Evolutionary conservation across 768 basidiomycete genomes (phyloP), one percentile per base, ranked within the genome.

Genomic region (Calocybe gangraenosa): DNA sequence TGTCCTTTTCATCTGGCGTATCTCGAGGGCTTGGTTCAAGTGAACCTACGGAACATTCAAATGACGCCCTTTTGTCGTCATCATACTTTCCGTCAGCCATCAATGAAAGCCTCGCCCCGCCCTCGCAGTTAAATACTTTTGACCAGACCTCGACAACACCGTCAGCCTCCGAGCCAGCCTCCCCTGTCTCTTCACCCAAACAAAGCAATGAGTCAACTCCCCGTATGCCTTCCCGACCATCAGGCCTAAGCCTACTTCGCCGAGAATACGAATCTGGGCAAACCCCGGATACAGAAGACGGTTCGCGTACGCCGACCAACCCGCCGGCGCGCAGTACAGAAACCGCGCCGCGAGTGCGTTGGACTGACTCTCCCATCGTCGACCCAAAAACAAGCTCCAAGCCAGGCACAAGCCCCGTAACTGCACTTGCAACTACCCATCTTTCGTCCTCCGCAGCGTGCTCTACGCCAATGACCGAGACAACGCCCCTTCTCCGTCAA

Each of bases 221-320:
- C 45, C 49, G 45, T 31, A 42, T 20, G 17, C 39, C 52, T 17
- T 51, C 52, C 23, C 55, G 62, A 44, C 67, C 63, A 2, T 73
- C 73, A 3, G 71, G 71, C 2, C 54, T 73, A 13, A 64, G 67
- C 2, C 61, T 71, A 11, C 59, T 70, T 25, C 65, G 67, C 19
- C 62, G 53, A 32, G 50, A 51, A 36, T 46, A 48, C 25, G 50
- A 55, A 32, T 23, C 39, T 15, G 35, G 28, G 13, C 19, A 37
- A 11, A 28, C 11, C 11, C 5, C 11, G 11, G 25, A 28, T 28
- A 38, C 23, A 23, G 48, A 46, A 20, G 47, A 51, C 22, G 54
- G 50, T 11, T 44, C 50, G 13, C 49, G 41, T 17, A 56, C 55
- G 14, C 49, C 55, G 9, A 54, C 46, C 25, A 28, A 28, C 25